Conservation (phyloP, 257 asterid species). For the Nicotiana paniculata region DNA sequence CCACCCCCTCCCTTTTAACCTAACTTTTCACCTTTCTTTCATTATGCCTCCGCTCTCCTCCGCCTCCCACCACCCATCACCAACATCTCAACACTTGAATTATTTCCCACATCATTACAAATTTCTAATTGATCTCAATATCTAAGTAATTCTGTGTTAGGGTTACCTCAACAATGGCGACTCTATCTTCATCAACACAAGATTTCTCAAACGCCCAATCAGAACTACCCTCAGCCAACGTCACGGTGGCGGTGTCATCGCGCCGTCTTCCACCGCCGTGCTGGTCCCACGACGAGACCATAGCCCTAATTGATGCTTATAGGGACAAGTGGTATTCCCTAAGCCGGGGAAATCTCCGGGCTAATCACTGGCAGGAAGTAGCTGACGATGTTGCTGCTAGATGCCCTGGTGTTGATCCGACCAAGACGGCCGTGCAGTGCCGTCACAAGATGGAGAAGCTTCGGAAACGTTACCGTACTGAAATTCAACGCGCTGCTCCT, state of each 20-base stretch:
- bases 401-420: constrained; percentile 36
- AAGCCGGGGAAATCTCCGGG: constrained; percentile 86
- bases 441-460: constrained; percentile 99
- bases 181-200: constrained; percentile 29
- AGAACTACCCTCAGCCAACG: constrained; percentile 29
- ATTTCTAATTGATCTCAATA: background rate
- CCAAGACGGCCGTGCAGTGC: constrained; percentile 91
- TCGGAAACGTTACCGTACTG: constrained; percentile 81
- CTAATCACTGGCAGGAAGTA: constrained; percentile 97
- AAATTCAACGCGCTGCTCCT: constrained; percentile 84
- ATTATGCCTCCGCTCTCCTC: constrained; percentile 42
- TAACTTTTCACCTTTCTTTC: constrained; percentile 29
- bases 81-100: constrained; percentile 8
- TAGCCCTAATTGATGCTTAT: constrained; percentile 71
- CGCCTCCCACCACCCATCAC: constrained; percentile 22
- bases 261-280: constrained; percentile 97
- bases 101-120: background rate
- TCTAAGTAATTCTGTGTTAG: constrained; percentile 15
- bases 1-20: constrained; percentile 34
- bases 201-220: constrained; percentile 22
- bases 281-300: constrained; percentile 93
- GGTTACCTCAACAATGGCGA: constrained; percentile 27
- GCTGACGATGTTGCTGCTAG: constrained; percentile 66
- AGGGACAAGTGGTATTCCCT: constrained; percentile 89
- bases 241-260: constrained; percentile 40